A percentile compares a stretch with the other conserved stretches of the same genome.
Evolutionary conservation across 2,329 filamentous ascomycete genomes (phyloP).

Genomic region (Drechslerella stenobrocha): DNA sequence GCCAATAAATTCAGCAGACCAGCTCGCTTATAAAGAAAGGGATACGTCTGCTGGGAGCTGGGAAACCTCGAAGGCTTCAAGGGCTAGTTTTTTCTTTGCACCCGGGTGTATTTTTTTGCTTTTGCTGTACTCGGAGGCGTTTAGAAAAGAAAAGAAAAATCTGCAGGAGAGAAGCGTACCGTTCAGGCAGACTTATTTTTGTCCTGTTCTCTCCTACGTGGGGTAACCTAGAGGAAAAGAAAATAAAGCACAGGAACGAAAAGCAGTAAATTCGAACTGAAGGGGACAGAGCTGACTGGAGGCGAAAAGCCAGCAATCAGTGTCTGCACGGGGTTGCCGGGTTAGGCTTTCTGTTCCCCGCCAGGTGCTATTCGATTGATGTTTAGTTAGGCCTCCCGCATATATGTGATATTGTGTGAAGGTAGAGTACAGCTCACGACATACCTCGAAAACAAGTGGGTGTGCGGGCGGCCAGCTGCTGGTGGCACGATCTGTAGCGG

Average conservation of each 20-base stretch:
- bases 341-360: slow-evolving; percentile 42
- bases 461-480: slow-evolving; percentile 37
- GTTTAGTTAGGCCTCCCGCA: slow-evolving; percentile 34
- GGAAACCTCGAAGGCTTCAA: slow-evolving; percentile 10
- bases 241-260: slow-evolving; percentile 23
- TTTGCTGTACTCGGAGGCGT: slow-evolving; percentile 8
- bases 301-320: slow-evolving; percentile 20
- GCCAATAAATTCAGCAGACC: slow-evolving; percentile 46
- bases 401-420: slow-evolving; percentile 39
- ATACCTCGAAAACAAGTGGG: slow-evolving; percentile 41
- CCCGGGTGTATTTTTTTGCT: slow-evolving; percentile 2
- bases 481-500: slow-evolving; percentile 39
- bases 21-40: slow-evolving; percentile 46
- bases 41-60: slow-evolving; percentile 26
- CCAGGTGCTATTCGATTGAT: slow-evolving; percentile 23
- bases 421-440: slow-evolving; percentile 37
- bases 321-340: slow-evolving; percentile 36
- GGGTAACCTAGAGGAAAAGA: slow-evolving; percentile 21
- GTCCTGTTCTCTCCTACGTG: slow-evolving; percentile 29
- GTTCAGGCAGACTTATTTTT: slow-evolving; percentile 38
- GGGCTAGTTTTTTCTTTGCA: slow-evolving; percentile 9
- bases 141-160: slow-evolving; percentile 19
- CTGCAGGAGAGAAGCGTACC: slow-evolving; percentile 24
- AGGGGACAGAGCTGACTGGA: slow-evolving; percentile 20
- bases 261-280: slow-evolving; percentile 36